Base-by-base conservation (phyloP, 768 basidiomycete species). In the Boletus subparvulus region DNA sequence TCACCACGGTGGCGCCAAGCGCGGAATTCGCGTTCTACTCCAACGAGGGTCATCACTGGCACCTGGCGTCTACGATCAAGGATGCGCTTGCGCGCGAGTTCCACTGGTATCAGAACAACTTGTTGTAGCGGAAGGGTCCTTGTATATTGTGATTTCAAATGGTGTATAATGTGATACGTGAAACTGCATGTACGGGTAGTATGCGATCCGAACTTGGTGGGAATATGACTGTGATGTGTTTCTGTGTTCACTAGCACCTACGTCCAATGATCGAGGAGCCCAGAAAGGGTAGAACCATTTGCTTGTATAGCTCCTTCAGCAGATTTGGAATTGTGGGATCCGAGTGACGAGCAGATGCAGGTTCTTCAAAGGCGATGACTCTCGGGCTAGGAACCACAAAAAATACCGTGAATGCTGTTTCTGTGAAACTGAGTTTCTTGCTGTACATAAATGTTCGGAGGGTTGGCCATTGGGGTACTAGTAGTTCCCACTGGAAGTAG, bases 31-130 rank as follows among this genome's bases (percentile, higher is more conserved):
- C 68, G n/a, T 59, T 75, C 14, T 80, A 75, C 56, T 70, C 74
- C n/a, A 70, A 74, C 19, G 77, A 80, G 61, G 75, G 75, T 9
- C 75, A 77, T 56, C 73, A 74, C 35, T 76, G 67, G 66, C 58
- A 66, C 41, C 62, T 56, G 30, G 65, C 60, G 0, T 56, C 68
- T 30, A 73, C 64, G 9, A 72, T 75, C 50, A 69, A 62, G 59
- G 59, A 54, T n/a, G 71, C 70, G 17, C 57, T 75, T 14, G 56
- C 72, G 46, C 58, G 36, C 19, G 74, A 78, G 59, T 54, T 63
- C 40, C 53, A 36, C 11, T 78, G 71, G 65, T 78, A 76, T 44
- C 50, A 67, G 30, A 53, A 63, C 28, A 58, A 54, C 4, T 7
- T 66, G 24, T 42, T 65, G 53, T 52, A 51, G 19, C 3, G 14